A percentile compares a stretch with the other conserved stretches of the same genome.
Conservation (phyloP, 2,329 filamentous ascomycete species). For the Aspergillus fumigatiaffinis region DNA sequence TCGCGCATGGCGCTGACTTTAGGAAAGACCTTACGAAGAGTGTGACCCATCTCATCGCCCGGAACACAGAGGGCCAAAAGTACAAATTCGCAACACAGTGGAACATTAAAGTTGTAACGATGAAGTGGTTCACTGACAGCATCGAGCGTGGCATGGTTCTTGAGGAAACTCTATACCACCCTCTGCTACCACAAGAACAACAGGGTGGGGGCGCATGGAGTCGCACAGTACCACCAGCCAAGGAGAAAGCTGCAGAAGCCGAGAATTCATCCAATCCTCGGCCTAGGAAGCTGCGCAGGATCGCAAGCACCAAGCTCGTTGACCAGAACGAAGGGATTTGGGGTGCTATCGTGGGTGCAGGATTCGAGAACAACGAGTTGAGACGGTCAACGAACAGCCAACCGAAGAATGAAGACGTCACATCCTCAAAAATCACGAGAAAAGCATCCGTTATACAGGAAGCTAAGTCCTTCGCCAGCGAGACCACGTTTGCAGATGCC, state of each 20-base stretch:
- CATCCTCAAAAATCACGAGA: constrained; percentile 12
- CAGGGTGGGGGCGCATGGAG: constrained; percentile 77
- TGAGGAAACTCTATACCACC: constrained; percentile 81
- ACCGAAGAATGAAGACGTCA: constrained; percentile 17
- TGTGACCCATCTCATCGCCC: constrained; percentile 84
- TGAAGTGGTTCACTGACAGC: constrained; percentile 83
- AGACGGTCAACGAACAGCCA: constrained; percentile 24
- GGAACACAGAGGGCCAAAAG: constrained; percentile 77
- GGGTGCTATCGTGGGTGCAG: constrained; percentile 72
- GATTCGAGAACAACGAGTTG: constrained; percentile 24
- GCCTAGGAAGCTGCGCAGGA: constrained; percentile 78
- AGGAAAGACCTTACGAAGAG: constrained; percentile 79
- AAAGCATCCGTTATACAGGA: constrained; percentile 27
- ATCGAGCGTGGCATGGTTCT: constrained; percentile 83
- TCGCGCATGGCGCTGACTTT: constrained; percentile 73
- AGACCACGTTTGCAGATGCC: constrained; percentile 30
- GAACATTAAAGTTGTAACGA: constrained; percentile 72
- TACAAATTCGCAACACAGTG: constrained; percentile 83
- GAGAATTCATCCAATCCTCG: constrained; percentile 53
- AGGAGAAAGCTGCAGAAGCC: constrained; percentile 36
- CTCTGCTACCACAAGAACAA: constrained; percentile 62
- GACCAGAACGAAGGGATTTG: constrained; percentile 81
- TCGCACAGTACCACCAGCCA: constrained; percentile 37
- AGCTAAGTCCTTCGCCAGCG: constrained; percentile 36
- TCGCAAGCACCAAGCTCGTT: constrained; percentile 77